Evolutionary conservation across 768 basidiomycete species (phyloP).

Genomic region (Thelephora aurantiotincta): DNA sequence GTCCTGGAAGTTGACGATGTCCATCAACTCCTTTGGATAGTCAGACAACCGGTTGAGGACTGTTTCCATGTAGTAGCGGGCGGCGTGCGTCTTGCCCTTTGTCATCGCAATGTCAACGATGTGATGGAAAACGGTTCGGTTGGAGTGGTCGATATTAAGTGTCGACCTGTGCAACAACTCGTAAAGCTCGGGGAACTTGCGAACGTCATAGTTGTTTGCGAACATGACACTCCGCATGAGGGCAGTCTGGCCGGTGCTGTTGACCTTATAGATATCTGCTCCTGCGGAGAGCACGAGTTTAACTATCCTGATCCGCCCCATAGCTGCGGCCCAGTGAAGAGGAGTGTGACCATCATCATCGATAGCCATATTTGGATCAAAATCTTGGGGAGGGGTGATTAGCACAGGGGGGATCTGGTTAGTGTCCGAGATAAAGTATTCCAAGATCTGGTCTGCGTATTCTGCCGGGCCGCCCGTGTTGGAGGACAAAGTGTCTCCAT

Average conservation of each 20-base stretch:
- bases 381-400: conserved; percentile 76
- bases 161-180: conserved; percentile 96
- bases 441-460: conserved; percentile 94
- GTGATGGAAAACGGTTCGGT: conserved; percentile 96
- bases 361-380: conserved; percentile 91
- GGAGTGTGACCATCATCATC: conserved; percentile 98
- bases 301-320: conserved; percentile 94
- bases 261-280: conserved; percentile 94
- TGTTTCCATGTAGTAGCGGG: conserved; percentile 98
- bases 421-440: conserved; percentile 97
- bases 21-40: conserved; percentile 90
- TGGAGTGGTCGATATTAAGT: conserved; percentile 95
- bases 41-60: conserved; percentile 76
- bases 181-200: conserved; percentile 96
- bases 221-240: conserved; percentile 99
- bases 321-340: conserved; percentile 96
- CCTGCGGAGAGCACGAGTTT: conserved; percentile 88
- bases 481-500: conserved; percentile 28
- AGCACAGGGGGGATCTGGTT: conserved; percentile 81
- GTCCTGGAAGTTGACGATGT: conserved; percentile 98
- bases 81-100: conserved; percentile 95
- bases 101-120: conserved; percentile 95
- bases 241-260: conserved; percentile 92
- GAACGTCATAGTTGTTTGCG: conserved; percentile 97
- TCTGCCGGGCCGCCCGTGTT: conserved; percentile 45